Conservation (phyloP, 2,329 filamentous ascomycete species). For the Cercospora sp. region DNA sequence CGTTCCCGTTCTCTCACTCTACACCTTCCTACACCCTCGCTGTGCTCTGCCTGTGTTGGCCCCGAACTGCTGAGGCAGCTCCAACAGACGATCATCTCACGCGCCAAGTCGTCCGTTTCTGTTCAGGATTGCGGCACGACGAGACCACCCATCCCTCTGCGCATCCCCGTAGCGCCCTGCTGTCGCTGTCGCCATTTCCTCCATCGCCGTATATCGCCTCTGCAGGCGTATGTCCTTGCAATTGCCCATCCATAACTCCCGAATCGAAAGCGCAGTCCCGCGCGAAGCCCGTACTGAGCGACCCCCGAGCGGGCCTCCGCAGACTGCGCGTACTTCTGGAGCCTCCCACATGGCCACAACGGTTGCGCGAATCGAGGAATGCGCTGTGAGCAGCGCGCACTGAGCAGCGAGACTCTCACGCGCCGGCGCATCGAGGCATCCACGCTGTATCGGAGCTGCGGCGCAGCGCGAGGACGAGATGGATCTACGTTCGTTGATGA, state of each 20-base stretch:
- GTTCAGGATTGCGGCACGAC: slow-evolving; percentile 1
- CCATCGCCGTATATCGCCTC: neutral
- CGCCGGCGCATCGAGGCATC: neutral
- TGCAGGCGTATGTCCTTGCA: neutral
- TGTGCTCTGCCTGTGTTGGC: neutral
- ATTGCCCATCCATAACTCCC: neutral
- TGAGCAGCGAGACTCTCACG: neutral
- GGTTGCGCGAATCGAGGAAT: slow-evolving; percentile 5
- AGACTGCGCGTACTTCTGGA: neutral
- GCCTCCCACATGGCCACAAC: slow-evolving; percentile 18
- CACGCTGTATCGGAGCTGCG: slow-evolving; percentile 5
- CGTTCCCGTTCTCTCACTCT: neutral
- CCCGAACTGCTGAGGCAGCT: neutral
- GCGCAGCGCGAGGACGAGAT: slow-evolving; percentile 25
- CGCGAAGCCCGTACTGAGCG: slow-evolving; percentile 12
- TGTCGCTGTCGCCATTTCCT: neutral
- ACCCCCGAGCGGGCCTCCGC: neutral
- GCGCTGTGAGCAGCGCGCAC: slow-evolving; percentile 5
- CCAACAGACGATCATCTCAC: neutral
- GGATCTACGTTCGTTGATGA: slow-evolving; percentile 39
- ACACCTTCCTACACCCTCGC: neutral
- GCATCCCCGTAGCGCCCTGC: neutral
- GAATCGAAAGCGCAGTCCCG: neutral
- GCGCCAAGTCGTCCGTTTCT: slow-evolving; percentile 12
- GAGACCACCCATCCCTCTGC: neutral